Evolutionary conservation across 2,329 filamentous ascomycete genomes (phyloP).

Genomic region (Trichocomaceae sp.): DNA sequence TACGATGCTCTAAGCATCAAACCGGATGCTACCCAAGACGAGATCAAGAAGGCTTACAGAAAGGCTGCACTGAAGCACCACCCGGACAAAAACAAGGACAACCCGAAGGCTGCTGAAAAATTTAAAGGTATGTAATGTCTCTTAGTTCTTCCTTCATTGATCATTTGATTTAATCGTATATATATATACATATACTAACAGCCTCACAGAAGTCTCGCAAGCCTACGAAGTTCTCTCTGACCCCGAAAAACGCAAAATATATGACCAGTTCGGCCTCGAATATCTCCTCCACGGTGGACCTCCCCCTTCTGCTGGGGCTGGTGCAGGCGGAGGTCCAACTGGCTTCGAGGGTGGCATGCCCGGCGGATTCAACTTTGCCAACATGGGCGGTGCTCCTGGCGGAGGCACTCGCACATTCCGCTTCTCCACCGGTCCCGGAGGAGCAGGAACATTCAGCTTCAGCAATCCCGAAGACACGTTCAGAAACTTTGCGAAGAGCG

Average conservation of each 20-base stretch:
- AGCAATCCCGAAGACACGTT: conserved; percentile 80
- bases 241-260: conserved; percentile 90
- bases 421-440: conserved; percentile 46
- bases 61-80: conserved; percentile 89
- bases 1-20: conserved; percentile 81
- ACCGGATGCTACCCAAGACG: conserved; percentile 75
- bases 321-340: conserved; percentile 32
- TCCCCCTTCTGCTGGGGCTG: conserved; percentile 51
- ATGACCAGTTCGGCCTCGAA: conserved; percentile 91
- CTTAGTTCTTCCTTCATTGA: not conserved
- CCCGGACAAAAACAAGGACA: conserved; percentile 96
- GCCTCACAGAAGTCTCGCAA: conserved; percentile 69
- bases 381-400: conserved; percentile 45
- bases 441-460: conserved; percentile 69
- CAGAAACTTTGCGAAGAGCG: conserved; percentile 66
- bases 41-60: conserved; percentile 85
- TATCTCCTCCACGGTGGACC: conserved; percentile 77
- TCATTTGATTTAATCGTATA: not conserved
- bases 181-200: not conserved
- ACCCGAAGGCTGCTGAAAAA: conserved; percentile 76
- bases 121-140: conserved; percentile 64
- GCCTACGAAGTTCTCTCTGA: conserved; percentile 98
- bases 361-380: conserved; percentile 43
- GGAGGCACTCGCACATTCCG: conserved; percentile 45
- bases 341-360: conserved; percentile 39